Base-by-base conservation (phyloP, 306 rosid genomes). In the Prosopis cineraria region DNA sequence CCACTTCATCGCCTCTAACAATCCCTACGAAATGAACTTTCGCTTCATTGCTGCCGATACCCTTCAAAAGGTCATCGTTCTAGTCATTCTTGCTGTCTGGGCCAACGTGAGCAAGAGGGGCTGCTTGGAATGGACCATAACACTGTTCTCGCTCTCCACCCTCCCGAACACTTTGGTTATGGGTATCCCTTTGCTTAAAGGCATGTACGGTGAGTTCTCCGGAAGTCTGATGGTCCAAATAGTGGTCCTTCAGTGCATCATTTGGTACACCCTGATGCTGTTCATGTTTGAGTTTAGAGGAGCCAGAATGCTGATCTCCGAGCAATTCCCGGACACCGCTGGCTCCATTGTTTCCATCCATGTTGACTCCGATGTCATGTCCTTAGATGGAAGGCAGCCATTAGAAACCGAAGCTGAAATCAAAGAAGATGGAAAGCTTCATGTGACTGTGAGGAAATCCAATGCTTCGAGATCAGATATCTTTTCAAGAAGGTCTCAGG, bases 171-270 rank as follows among this genome's bases (percentile, higher is more conserved):
- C 98, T 36, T 79, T 93, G 56, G 97, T 91, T 22, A 93, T 93
- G 98, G 98, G 98, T 0, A 93, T 93, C 19, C 96, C 98, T 7
- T 56, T 93, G 16, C 91, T 93, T 30, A 93, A 90, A 53, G 96
- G 93, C 2, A 93, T 93, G 98, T 93, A 91, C 48, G 98, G 98
- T 0, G 97, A 91, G 0, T 87, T 81, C 71, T 90, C 97, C 0
- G 95, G 92, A n/a, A 87, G 89, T 12, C 41, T 93, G 7, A 93
- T 93, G 98, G 98, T 93, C 12, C 98, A 91, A 39, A 94, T 94
- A 66, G 98, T 94, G 41, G 97, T 94, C 10, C 94, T 94, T 13
- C 98, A 94, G 34, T 91, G 98, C 77, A 93, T 93, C 60, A 93
- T 93, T 22, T 93, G 98, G 98, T 93, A 93, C 88, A 93, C 97